phyloP scores from a whole-genome alignment of 2,329 filamentous ascomycete species.

The Penicillium vulpinum region DNA sequence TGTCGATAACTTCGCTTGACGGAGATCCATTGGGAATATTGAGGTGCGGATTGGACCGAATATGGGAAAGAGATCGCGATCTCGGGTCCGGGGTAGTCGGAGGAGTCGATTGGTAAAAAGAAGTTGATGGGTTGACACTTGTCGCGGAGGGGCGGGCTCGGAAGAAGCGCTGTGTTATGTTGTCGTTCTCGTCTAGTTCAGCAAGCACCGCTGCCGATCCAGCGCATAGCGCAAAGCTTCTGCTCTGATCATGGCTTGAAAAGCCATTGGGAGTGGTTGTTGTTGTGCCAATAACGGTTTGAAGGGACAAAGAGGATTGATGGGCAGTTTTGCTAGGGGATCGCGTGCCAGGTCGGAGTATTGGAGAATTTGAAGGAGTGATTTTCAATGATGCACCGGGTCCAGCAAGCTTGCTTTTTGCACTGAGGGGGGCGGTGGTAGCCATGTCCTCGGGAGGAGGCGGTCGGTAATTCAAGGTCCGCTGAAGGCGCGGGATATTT shows the following conservation, averaged over 20 bases:
- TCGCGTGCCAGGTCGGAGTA: constrained; percentile 61
- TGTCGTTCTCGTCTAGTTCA: constrained; percentile 66
- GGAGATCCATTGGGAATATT: constrained; percentile 49
- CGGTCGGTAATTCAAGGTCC: constrained; percentile 30
- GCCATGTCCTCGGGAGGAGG: constrained; percentile 37
- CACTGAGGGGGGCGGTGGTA: constrained; percentile 32
- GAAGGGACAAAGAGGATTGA: constrained; percentile 63
- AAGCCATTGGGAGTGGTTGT: constrained; percentile 82
- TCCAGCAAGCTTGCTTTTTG: constrained; percentile 39
- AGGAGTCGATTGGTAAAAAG: constrained; percentile 57
- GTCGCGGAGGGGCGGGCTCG: constrained; percentile 73
- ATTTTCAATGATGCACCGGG: constrained; percentile 55
- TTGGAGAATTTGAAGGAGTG: constrained; percentile 77
- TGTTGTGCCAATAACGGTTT: constrained; percentile 87
- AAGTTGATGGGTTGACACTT: constrained; percentile 63
- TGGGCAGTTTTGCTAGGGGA: constrained; percentile 58
- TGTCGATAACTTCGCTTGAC: constrained; percentile 58
- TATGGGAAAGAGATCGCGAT: constrained; percentile 59
- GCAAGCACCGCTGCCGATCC: constrained; percentile 92
- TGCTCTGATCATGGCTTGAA: constrained; percentile 70
- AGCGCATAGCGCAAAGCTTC: constrained; percentile 82
- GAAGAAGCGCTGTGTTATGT: constrained; percentile 79
- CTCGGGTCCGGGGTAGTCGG: constrained; percentile 56
- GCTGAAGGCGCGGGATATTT: constrained; percentile 24
- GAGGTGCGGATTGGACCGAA: constrained; percentile 51